These are phyloP conservation scores for Phoma sp. DNA, from an alignment of 2,329 filamentous ascomycete genomes.

Conservation along the genomic window DNA sequence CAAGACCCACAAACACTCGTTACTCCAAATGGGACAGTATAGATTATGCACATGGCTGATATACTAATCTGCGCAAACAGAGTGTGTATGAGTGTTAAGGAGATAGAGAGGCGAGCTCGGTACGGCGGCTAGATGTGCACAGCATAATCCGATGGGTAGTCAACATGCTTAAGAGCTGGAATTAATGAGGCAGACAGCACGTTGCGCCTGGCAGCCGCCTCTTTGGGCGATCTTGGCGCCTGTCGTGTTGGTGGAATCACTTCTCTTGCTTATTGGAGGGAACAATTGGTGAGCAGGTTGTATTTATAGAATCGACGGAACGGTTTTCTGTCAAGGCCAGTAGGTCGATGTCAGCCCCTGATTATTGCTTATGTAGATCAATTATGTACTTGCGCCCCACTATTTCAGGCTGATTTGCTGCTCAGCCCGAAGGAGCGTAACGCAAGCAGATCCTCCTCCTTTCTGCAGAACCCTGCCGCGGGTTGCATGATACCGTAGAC, in stretches of 20 bases:
- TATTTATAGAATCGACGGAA: not conserved
- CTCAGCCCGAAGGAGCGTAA: not conserved
- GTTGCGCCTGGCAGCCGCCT: conserved; percentile 2
- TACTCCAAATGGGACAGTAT: conserved; percentile 16
- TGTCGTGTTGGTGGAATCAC: conserved; percentile 2
- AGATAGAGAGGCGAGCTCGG: conserved; percentile 19
- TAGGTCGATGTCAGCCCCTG: not conserved
- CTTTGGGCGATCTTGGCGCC: conserved; percentile 1
- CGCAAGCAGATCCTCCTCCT: not conserved
- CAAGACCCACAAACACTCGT: conserved; percentile 15
- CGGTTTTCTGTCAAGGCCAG: not conserved
- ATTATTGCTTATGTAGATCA: not conserved
- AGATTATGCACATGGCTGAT: conserved; percentile 7
- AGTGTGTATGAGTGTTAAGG: conserved; percentile 18
- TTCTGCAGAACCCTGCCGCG: not conserved
- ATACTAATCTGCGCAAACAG: conserved; percentile 10
- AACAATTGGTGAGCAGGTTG: too few relatives aligned
- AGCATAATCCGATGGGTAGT: conserved; percentile 16
- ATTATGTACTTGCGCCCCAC: not conserved
- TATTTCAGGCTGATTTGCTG: not conserved
- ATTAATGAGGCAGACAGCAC: conserved; percentile 6
- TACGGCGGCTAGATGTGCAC: conserved; percentile 17
- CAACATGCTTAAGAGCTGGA: conserved; percentile 19
- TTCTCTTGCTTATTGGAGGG: conserved; percentile 1
- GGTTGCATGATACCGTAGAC: not conserved